Evolutionary conservation across 176 grass and related monocot species (phyloP).

Genomic region (Cenchrus americanus): DNA sequence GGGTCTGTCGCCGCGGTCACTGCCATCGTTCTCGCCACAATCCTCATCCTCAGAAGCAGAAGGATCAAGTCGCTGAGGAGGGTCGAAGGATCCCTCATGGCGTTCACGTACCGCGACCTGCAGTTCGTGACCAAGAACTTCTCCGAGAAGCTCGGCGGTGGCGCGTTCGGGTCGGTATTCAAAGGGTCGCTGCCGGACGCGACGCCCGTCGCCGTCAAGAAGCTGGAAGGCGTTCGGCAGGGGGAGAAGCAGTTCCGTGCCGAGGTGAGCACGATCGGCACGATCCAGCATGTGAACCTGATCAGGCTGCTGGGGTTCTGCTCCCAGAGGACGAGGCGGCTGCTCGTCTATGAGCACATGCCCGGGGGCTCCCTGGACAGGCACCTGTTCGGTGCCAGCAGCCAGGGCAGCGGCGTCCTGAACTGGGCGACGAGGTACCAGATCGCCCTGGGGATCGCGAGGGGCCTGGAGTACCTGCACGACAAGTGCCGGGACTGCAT

Average conservation of each 20-base stretch:
- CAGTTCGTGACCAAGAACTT: conserved; percentile 61
- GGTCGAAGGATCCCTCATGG: conserved; percentile 40
- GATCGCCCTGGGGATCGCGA: conserved; percentile 55
- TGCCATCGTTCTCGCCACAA: background rate
- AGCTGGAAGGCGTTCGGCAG: conserved; percentile 60
- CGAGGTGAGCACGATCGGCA: conserved; percentile 72
- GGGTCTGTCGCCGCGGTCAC: background rate
- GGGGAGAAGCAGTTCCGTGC: conserved; percentile 82
- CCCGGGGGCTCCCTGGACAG: conserved; percentile 47
- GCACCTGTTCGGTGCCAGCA: conserved; percentile 38
- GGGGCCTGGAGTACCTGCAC: conserved; percentile 61
- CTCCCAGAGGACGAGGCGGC: conserved; percentile 41
- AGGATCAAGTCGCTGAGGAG: background rate
- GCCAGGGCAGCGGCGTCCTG: conserved; percentile 27
- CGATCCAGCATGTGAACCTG: conserved; percentile 68
- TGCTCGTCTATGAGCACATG: conserved; percentile 77
- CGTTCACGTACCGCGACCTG: conserved; percentile 61
- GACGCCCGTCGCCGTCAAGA: conserved; percentile 58
- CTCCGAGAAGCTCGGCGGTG: conserved; percentile 68
- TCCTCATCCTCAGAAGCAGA: background rate
- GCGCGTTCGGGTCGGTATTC: conserved; percentile 68
- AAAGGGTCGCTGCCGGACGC: conserved; percentile 40
- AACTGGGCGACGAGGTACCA: conserved; percentile 57
- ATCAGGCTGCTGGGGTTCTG: conserved; percentile 63
- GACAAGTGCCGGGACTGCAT: conserved; percentile 68